A percentile compares a stretch with the other conserved stretches of the same genome.
Conservation (phyloP, 2,329 filamentous ascomycete genomes). For the Pezicula neosporulosa region DNA sequence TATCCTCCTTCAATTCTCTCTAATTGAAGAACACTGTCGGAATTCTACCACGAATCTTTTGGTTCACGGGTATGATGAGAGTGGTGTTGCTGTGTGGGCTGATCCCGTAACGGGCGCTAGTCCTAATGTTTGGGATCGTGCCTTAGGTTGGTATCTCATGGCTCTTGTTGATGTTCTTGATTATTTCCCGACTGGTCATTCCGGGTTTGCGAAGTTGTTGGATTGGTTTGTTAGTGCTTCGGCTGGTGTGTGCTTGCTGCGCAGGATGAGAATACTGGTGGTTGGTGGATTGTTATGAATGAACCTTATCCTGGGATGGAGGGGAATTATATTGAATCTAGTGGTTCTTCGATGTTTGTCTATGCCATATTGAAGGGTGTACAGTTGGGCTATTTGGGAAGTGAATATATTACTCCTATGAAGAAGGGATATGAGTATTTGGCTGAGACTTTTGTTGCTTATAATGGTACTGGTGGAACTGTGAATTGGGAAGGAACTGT, state of each 20-base stretch:
- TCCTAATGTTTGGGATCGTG: constrained; percentile 35
- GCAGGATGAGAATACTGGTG: constrained; percentile 22
- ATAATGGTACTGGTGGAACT: constrained; percentile 7
- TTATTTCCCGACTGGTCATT: constrained; percentile 17
- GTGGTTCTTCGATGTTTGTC: constrained; percentile 33
- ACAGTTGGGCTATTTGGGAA: constrained; percentile 30
- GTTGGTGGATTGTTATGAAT: constrained; percentile 36
- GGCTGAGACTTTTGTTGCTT: constrained; percentile 14
- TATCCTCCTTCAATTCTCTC: constrained; percentile 22
- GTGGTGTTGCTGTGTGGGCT: constrained; percentile 31
- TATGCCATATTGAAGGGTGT: constrained; percentile 34
- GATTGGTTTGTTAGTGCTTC: constrained; percentile 5
- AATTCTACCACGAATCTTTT: constrained; percentile 25
- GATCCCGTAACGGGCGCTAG: constrained; percentile 30
- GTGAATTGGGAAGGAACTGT: constrained; percentile 22
- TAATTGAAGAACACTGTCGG: constrained; percentile 19
- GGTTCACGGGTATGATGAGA: constrained; percentile 33
- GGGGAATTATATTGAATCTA: constrained; percentile 35
- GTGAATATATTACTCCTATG: constrained; percentile 10
- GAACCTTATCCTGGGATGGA: constrained; percentile 15
- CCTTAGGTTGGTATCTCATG: constrained; percentile 35
- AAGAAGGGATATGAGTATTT: constrained; percentile 16
- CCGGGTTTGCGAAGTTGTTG: constrained; percentile 8
- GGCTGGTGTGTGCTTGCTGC: constrained; percentile 11
- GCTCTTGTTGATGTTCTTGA: constrained; percentile 34